Percentiles rank a stretch among this genome's conserved stretches.
Conservation (phyloP, 768 basidiomycete species). For the Rickenella mellea region DNA sequence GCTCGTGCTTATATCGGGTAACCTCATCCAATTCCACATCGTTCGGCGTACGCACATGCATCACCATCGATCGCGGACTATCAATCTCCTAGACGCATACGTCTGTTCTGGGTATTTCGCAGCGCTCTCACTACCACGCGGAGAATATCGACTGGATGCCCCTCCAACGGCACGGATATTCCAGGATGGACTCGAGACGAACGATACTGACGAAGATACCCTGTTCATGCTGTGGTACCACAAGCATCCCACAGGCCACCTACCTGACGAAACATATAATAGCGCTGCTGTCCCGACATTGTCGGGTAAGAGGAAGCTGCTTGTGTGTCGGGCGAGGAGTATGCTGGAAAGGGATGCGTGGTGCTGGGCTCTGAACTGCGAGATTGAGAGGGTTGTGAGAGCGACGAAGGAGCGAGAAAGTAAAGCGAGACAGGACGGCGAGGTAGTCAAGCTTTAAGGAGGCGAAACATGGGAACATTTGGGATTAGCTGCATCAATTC, state of each 20-base stretch:
- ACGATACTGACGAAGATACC: constrained; percentile 83
- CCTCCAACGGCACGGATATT: constrained; percentile 62
- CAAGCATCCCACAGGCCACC: constrained; percentile 16
- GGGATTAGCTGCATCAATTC: too few species aligned
- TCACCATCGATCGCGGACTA: constrained; percentile 40
- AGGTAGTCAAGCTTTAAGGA: constrained; percentile 37
- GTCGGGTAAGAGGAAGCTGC: constrained; percentile 47
- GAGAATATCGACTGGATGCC: constrained; percentile 51
- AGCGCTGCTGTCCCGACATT: constrained; percentile 35
- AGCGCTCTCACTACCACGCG: constrained; percentile 49
- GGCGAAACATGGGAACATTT: too few species aligned
- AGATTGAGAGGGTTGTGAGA: constrained; percentile 76
- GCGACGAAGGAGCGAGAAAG: constrained; percentile 54
- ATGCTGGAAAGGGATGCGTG: constrained; percentile 87
- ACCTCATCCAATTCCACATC: constrained; percentile 64
- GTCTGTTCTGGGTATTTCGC: constrained; percentile 83
- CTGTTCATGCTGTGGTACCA: constrained; percentile 76
- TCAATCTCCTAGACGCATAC: constrained; percentile 66
- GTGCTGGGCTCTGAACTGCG: constrained; percentile 89
- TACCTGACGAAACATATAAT: constrained; percentile 5
- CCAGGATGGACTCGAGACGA: constrained; percentile 80
- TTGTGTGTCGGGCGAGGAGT: constrained; percentile 67
- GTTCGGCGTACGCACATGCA: constrained; percentile 50
- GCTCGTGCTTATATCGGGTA: constrained; percentile 66
- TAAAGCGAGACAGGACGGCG: constrained; percentile 54